Evolutionary conservation across 768 basidiomycete species (phyloP).

Genomic region (Mycena albidolilacea): DNA sequence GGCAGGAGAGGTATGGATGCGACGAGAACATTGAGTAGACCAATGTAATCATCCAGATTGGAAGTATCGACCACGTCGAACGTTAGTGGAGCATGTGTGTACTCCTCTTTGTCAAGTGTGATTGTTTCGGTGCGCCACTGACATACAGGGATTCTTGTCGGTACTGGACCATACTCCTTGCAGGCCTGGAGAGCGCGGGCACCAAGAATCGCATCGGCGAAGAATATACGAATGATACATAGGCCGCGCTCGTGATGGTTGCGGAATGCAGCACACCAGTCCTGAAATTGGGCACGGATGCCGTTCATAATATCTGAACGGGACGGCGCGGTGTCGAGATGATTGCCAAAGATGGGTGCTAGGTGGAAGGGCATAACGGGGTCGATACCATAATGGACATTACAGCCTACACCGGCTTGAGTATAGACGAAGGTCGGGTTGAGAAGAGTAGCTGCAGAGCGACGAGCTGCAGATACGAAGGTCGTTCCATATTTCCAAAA

Average conservation of each 20-base stretch:
- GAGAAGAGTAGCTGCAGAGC: conserved; percentile 45
- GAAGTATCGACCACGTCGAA: conserved; percentile 69
- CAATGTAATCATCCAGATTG: conserved; percentile 63
- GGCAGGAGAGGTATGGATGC: conserved; percentile 55
- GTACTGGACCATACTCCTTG: conserved; percentile 34
- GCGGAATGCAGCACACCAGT: conserved; percentile 40
- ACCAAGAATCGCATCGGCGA: conserved; percentile 58
- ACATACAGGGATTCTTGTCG: conserved; percentile 49
- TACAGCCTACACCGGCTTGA: conserved; percentile 53
- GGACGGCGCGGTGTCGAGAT: conserved; percentile 1
- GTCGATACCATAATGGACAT: conserved; percentile 61
- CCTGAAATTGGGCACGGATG: conserved; percentile 38
- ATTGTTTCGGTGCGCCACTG: conserved; percentile 49
- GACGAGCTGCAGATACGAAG: conserved; percentile 37
- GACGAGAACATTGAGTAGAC: conserved; percentile 63
- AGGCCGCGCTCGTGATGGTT: conserved; percentile 14
- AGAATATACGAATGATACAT: conserved; percentile 55
- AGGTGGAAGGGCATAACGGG: conserved; percentile 61
- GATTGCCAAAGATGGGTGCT: conserved; percentile 25
- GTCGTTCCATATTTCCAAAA: conserved; percentile 63
- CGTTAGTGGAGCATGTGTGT: conserved; percentile 46
- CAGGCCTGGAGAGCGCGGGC: conserved; percentile 52
- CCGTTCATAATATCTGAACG: conserved; percentile 39
- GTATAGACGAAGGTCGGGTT: conserved; percentile 66
- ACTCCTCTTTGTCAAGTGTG: conserved; percentile 36